Evolutionary conservation across 768 basidiomycete species (phyloP), one percentile per base, ranked within the genome.

Genomic region (Amanita jacksonii): DNA sequence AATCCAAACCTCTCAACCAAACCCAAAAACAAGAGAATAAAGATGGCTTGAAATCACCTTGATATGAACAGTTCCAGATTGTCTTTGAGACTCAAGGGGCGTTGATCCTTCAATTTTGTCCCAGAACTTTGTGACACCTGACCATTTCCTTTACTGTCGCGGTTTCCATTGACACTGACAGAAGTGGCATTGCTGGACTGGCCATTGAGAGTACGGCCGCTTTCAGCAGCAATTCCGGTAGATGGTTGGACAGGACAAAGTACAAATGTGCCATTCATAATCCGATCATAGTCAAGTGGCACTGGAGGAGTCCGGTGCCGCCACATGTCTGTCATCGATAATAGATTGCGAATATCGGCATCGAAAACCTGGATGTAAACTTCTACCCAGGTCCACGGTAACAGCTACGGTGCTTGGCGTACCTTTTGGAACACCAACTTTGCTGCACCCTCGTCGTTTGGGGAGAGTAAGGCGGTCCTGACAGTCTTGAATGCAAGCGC

Each of bases 321-420:
- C 96, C 96, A 99, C 92, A 99, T 97, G 54, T 98, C 96, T 10
- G 77, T 64, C 96, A 99, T 99, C 13, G 75, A 77, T 23, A 99
- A 69, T 0, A 99, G 71, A 45, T 94, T 90, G 40, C 75, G 72
- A 52, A 98, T 90, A 54, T 99, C 96, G 2, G 73, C 60, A 44
- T 80, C 72, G 69, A 93, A 99, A 13, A 96, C 87, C 92, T 96
- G n/a, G n/a, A n/a, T n/a, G n/a, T n/a, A n/a, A n/a, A n/a, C n/a
- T n/a, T n/a, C n/a, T n/a, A n/a, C n/a, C n/a, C n/a, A n/a, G n/a
- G n/a, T n/a, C n/a, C n/a, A n/a, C n/a, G n/a, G n/a, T n/a, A n/a
- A n/a, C n/a, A n/a, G n/a, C n/a, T n/a, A n/a, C n/a, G n/a, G n/a
- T n/a, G 7, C 27, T 25, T 18, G 6, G 27, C 12, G 10, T 34